Evolutionary conservation across 129 eudicot genomes (phyloP).

Genomic region (Centella asiatica): DNA sequence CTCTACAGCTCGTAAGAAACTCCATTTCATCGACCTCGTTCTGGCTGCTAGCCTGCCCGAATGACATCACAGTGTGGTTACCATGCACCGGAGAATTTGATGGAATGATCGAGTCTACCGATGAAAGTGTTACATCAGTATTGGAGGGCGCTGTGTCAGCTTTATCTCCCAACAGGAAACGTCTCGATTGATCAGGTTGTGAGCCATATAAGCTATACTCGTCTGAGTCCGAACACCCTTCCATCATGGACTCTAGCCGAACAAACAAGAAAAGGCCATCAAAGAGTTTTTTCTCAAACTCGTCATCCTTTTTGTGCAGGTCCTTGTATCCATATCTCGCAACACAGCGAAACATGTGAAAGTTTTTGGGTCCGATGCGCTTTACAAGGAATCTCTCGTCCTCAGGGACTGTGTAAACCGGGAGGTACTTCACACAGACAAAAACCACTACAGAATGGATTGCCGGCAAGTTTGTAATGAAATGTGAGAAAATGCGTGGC

Average conservation of each 20-base stretch:
- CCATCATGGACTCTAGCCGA: constrained; percentile 97
- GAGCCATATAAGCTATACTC: constrained; percentile 71
- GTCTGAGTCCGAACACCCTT: constrained; percentile 83
- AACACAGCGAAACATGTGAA: constrained; percentile 92
- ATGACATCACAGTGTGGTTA: constrained; percentile 25
- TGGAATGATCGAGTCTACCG: constrained; percentile 70
- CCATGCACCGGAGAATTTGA: constrained; percentile 34
- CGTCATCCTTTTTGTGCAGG: constrained; percentile 84
- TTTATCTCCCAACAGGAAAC: constrained; percentile 30
- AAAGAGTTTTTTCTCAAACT: constrained; percentile 72
- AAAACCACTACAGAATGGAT: constrained; percentile 80
- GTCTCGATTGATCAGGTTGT: constrained; percentile 41
- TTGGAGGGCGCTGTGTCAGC: constrained; percentile 24
- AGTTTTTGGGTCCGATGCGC: constrained; percentile 85
- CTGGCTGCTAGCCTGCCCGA: constrained; percentile 55
- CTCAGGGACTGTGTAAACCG: constrained; percentile 77
- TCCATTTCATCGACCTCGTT: constrained; percentile 68
- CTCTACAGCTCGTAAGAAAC: constrained; percentile 61
- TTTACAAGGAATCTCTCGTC: constrained; percentile 80
- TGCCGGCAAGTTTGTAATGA: constrained; percentile 90
- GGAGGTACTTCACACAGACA: constrained; percentile 88
- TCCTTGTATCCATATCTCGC: constrained; percentile 95
- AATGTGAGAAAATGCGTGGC: constrained; percentile 84
- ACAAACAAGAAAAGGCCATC: constrained; percentile 65
- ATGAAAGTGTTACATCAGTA: constrained; percentile 44